Percentiles rank a stretch among this genome's conserved stretches.
Conservation (phyloP, 2,329 filamentous ascomycete genomes). For the Aspergillus piperis region DNA sequence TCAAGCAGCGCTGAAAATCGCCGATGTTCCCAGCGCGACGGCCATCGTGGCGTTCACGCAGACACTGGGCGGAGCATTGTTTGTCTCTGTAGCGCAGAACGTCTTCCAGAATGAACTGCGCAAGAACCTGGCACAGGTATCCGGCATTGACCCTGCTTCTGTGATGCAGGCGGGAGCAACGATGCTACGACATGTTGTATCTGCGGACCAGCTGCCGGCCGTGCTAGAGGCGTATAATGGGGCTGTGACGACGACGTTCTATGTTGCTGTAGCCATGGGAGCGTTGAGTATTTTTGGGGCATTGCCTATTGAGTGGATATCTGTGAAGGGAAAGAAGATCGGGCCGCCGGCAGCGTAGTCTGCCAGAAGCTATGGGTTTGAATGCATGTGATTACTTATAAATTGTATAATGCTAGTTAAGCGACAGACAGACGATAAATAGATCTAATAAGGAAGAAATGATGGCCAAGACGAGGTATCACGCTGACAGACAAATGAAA, state of each 20-base stretch:
- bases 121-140: conserved; percentile 29
- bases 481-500: background rate
- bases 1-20: conserved; percentile 35
- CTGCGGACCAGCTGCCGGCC: conserved; percentile 25
- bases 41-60: conserved; percentile 41
- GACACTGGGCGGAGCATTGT: conserved; percentile 41
- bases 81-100: conserved; percentile 36
- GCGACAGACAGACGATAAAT: no score
- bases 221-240: conserved; percentile 42
- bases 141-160: conserved; percentile 27
- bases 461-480: background rate
- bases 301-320: conserved; percentile 44
- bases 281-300: conserved; percentile 37
- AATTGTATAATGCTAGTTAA: no score
- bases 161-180: conserved; percentile 42
- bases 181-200: conserved; percentile 33
- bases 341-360: conserved; percentile 29
- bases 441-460: no score
- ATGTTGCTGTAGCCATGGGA: conserved; percentile 41
- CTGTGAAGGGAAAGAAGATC: conserved; percentile 42
- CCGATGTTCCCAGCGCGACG: conserved; percentile 39
- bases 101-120: conserved; percentile 41
- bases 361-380: background rate
- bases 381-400: no score
- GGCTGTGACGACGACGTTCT: conserved; percentile 42